Evolutionary conservation across 73 alveolate genomes (phyloP).

Genomic region (Uronychia binucleata): DNA sequence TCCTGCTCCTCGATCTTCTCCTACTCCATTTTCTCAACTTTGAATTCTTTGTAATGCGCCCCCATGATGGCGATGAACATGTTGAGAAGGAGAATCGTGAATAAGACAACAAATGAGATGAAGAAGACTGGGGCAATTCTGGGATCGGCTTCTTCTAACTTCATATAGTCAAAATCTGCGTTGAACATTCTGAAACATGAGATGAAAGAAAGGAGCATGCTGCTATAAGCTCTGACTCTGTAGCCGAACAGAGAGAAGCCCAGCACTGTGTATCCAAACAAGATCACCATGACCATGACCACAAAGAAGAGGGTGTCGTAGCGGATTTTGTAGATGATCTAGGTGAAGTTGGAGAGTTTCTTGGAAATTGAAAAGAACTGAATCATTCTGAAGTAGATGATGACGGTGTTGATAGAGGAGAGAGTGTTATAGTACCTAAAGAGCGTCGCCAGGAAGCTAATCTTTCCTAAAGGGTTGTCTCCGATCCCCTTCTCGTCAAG

Average conservation of each 20-base stretch:
- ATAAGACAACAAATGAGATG: constrained; percentile 39
- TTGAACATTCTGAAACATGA: constrained; percentile 55
- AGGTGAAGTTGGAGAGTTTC: constrained; percentile 22
- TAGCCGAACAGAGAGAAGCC: constrained; percentile 63
- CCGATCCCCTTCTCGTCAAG: not conserved
- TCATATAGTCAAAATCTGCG: constrained; percentile 48
- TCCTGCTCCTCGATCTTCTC: too few relatives aligned
- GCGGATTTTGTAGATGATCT: constrained; percentile 26
- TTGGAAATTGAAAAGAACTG: constrained; percentile 22
- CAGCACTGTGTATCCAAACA: constrained; percentile 53
- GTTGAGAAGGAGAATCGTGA: constrained; percentile 46
- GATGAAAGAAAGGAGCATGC: constrained; percentile 7
- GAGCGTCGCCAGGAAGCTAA: not conserved
- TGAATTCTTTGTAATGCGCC: constrained; percentile 3
- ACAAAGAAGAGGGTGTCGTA: constrained; percentile 48
- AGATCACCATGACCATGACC: constrained; percentile 39
- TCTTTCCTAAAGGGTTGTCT: not conserved
- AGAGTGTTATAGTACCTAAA: constrained; percentile 23
- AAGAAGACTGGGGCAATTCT: constrained; percentile 36
- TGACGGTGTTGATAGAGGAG: constrained; percentile 35
- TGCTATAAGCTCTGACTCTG: not conserved
- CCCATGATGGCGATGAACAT: constrained; percentile 54
- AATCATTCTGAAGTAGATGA: constrained; percentile 37
- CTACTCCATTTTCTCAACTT: too few relatives aligned
- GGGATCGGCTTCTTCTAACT: constrained; percentile 38